Conservation (phyloP, 1,139 yeast genomes). For the Kodamaea suecica region DNA sequence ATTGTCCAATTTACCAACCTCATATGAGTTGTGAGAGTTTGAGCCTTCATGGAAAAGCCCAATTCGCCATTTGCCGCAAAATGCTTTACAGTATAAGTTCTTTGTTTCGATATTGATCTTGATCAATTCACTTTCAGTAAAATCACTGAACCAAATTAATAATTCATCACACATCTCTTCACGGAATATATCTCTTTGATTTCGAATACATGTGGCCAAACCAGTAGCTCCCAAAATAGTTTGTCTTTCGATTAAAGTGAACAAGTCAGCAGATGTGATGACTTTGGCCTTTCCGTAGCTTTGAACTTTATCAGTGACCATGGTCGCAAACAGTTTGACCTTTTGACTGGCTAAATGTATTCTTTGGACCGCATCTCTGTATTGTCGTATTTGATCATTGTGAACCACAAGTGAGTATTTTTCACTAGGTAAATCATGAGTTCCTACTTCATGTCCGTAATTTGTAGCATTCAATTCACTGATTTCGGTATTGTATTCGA, state of each 20-base stretch:
- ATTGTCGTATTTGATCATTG: slow-evolving; percentile 78
- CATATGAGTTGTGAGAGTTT: slow-evolving; percentile 15
- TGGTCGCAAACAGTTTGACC: slow-evolving; percentile 63
- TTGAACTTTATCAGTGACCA: slow-evolving; percentile 69
- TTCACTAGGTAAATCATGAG: slow-evolving; percentile 43
- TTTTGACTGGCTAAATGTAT: slow-evolving; percentile 64
- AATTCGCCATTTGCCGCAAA: slow-evolving; percentile 51
- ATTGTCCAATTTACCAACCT: slow-evolving; percentile 33
- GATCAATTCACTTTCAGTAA: slow-evolving; percentile 55
- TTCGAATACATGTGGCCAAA: slow-evolving; percentile 62
- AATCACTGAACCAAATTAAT: slow-evolving; percentile 58
- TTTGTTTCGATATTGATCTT: slow-evolving; percentile 49
- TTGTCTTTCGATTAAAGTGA: slow-evolving; percentile 52
- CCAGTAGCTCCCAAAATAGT: slow-evolving; percentile 56
- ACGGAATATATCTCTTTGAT: slow-evolving; percentile 66
- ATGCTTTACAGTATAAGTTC: slow-evolving; percentile 54
- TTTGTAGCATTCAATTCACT: slow-evolving; percentile 31
- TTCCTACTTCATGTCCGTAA: slow-evolving; percentile 24
- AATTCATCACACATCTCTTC: slow-evolving; percentile 82
- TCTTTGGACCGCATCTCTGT: slow-evolving; percentile 67
- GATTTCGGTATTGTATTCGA: slow-evolving; percentile 25
- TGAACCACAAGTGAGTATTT: slow-evolving; percentile 61
- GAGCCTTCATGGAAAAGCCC: slow-evolving; percentile 28
- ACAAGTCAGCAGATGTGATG: slow-evolving; percentile 51
- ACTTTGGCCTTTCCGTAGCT: slow-evolving; percentile 68